These are phyloP conservation scores for Penicillium crustosum DNA, from an alignment of 2,329 filamentous ascomycete genomes.

Conservation along the genomic window DNA sequence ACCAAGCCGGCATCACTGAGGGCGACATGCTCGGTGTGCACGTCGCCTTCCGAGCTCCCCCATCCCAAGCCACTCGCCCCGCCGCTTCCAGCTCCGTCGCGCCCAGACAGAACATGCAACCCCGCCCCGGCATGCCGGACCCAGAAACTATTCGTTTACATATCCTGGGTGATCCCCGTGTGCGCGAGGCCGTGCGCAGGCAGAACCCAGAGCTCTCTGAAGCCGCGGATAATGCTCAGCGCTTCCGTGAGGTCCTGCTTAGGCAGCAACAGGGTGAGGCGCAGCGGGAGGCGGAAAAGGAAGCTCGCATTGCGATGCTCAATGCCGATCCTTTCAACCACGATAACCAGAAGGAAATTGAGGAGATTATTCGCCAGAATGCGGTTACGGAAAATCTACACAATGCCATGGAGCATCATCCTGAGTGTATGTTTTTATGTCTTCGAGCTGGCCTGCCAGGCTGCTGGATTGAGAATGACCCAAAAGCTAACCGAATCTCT, in stretches of 20 bases:
- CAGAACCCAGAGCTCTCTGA: slow-evolving; percentile 75
- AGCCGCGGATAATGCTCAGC: slow-evolving; percentile 70
- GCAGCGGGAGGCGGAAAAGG: slow-evolving; percentile 71
- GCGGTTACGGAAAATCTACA: slow-evolving; percentile 92
- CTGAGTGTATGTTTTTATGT: slow-evolving; percentile 69
- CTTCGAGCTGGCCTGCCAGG: background rate
- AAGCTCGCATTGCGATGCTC: slow-evolving; percentile 77
- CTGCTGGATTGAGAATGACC: background rate
- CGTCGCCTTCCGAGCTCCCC: slow-evolving; percentile 50
- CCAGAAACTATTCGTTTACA: slow-evolving; percentile 80
- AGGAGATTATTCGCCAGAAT: slow-evolving; percentile 95
- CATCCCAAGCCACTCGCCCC: slow-evolving; percentile 30
- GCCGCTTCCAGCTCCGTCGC: slow-evolving; percentile 28
- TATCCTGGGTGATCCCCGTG: slow-evolving; percentile 72
- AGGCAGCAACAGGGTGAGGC: slow-evolving; percentile 69
- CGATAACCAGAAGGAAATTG: slow-evolving; percentile 87
- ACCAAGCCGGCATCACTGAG: slow-evolving; percentile 76
- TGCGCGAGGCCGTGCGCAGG: slow-evolving; percentile 68
- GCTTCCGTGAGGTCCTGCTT: slow-evolving; percentile 72
- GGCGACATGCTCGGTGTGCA: slow-evolving; percentile 92
- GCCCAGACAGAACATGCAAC: slow-evolving; percentile 31
- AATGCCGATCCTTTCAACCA: slow-evolving; percentile 94
- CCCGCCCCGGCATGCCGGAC: slow-evolving; percentile 51
- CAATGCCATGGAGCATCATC: slow-evolving; percentile 95
- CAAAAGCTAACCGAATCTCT: slow-evolving; percentile 7